Conservation (phyloP, 1,139 yeast genomes). For the Protomyces gravidus region DNA sequence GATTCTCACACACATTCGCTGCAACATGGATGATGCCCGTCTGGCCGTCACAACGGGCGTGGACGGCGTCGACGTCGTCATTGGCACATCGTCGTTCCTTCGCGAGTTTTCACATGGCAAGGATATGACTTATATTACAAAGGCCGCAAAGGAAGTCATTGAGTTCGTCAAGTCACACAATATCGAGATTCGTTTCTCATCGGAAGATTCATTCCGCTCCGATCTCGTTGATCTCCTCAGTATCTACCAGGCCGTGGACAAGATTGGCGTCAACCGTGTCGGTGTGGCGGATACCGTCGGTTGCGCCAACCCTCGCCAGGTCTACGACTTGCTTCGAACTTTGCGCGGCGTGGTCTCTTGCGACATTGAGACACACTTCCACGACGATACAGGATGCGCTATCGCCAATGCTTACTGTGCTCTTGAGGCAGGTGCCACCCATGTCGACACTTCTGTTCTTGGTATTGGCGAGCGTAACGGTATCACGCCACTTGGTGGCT, state of each 20-base stretch:
- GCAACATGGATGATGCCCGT: constrained; percentile 98
- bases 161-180: constrained; percentile 97
- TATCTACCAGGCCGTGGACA: constrained; percentile 93
- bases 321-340: constrained; percentile 90
- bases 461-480: constrained; percentile 99
- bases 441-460: constrained; percentile 89
- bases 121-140: constrained; percentile 97
- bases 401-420: constrained; percentile 98
- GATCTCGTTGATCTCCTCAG: constrained; percentile 92
- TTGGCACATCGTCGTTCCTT: constrained; percentile 93
- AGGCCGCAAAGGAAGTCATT: constrained; percentile 92
- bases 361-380: constrained; percentile 98
- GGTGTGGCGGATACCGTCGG: constrained; percentile 99
- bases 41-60: constrained; percentile 98
- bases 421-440: constrained; percentile 93
- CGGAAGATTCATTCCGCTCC: constrained; percentile 88
- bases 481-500: constrained; percentile 94
- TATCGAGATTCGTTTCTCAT: constrained; percentile 91
- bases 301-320: constrained; percentile 98
- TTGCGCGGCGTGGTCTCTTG: constrained; percentile 90
- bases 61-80: constrained; percentile 97
- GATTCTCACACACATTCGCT: constrained; percentile 56
- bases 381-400: constrained; percentile 98
- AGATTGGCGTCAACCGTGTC: constrained; percentile 96
- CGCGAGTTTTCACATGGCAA: constrained; percentile 96